Evolutionary conservation across 169 alveolate species (phyloP), one percentile per base, ranked within the genome.

Genomic region (Blepharisma undulans): DNA sequence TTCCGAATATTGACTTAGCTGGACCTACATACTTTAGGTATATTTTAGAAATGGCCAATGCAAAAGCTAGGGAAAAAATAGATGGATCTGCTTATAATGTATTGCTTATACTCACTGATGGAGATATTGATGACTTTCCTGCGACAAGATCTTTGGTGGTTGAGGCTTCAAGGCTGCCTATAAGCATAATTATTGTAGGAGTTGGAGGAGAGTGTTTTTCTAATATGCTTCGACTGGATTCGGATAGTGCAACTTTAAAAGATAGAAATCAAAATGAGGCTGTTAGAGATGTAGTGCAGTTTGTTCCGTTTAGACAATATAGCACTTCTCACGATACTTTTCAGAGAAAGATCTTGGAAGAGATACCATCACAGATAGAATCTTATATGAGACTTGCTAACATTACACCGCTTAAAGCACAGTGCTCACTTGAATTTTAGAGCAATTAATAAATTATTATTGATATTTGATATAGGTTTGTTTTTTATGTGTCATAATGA

Each of bases 91-190:
- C 10, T 10, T 97, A 97, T 87, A 91, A 89, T 77, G 86, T 96
- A 21, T 84, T 95, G 59, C 93, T 97, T 87, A 95, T 97, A n/a
- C 77, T 96, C 72, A 96, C 98, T 25, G 98, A 97, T 92, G 98
- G 98, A 61, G 96, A 92, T 21, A 97, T 97, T 27, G 97, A 96
- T 87, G 98, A 95, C 92, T 91, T 96, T 92, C 92, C 84, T 22
- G 77, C 85, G 14, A 95, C 97, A 6, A 94, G 48, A 48, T 30
- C 77, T 16, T 78, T 74, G 60, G 59, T 89, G 19, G 97, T 97
- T 7, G 94, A 93, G 81, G 94, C 95, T 10, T 88, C 96, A 27
- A 48, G 81, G n/a, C 89, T 92, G 21, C 98, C 98, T 30, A 87
- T 97, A 61, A 91, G 96, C n/a, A 94, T 97, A 21, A 95, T 97